These are phyloP conservation scores for Boletus subparvulus DNA, from an alignment of 768 basidiomycete species.

Conservation along the genomic window DNA sequence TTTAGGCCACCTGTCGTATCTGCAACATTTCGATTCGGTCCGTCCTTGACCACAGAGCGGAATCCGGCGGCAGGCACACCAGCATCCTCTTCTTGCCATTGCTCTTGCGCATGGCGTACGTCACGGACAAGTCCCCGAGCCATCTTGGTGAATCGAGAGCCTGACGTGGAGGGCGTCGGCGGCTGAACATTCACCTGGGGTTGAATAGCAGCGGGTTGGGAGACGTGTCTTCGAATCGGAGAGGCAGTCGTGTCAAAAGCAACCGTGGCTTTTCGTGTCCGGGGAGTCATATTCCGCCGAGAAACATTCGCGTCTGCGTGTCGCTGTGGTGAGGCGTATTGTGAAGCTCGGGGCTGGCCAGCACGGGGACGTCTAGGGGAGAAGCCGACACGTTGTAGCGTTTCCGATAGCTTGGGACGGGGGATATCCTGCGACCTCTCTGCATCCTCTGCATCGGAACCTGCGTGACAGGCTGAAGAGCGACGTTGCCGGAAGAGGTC, in stretches of 20 bases:
- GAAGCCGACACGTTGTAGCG: slow-evolving; percentile 65
- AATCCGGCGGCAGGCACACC: neutral
- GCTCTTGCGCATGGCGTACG: slow-evolving; percentile 43
- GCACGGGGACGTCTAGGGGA: slow-evolving; percentile 74
- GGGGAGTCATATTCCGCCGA: slow-evolving; percentile 35
- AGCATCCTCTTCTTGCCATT: slow-evolving; percentile 10
- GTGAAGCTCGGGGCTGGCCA: slow-evolving; percentile 33
- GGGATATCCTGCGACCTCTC: slow-evolving; percentile 42
- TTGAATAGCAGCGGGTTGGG: slow-evolving; percentile 30
- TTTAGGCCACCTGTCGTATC: slow-evolving; percentile 4
- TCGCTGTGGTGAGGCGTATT: slow-evolving; percentile 11
- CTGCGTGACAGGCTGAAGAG: slow-evolving; percentile 48
- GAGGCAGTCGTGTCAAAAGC: slow-evolving; percentile 30
- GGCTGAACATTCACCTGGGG: slow-evolving; percentile 57
- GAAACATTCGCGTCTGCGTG: slow-evolving; percentile 13
- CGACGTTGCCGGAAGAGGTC: neutral
- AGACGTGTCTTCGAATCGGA: slow-evolving; percentile 25
- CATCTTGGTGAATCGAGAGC: slow-evolving; percentile 61
- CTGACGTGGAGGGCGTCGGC: slow-evolving; percentile 55
- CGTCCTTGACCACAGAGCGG: slow-evolving; percentile 23
- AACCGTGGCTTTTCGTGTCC: slow-evolving; percentile 29
- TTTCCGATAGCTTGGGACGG: slow-evolving; percentile 68
- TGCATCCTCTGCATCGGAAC: slow-evolving; percentile 51
- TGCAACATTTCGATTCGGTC: slow-evolving; percentile 26
- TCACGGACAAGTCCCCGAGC: slow-evolving; percentile 57